Evolutionary conservation across 116 monocot genomes (phyloP).

Genomic region (Posidonia oceanica): DNA sequence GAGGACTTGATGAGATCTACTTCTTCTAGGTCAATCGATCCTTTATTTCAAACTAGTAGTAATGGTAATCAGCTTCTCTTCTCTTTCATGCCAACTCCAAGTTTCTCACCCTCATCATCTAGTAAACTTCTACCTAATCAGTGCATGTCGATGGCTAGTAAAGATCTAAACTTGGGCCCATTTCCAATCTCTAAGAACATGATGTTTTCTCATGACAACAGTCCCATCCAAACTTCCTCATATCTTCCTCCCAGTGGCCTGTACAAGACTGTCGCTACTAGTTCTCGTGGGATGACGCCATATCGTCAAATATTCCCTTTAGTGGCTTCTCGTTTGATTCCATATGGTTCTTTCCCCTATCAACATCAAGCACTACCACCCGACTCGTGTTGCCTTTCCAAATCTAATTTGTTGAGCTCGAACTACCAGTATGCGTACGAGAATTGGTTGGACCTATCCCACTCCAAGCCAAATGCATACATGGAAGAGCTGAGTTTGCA

Average conservation of each 20-base stretch:
- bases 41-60: too few relatives aligned
- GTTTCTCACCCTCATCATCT: too few relatives aligned
- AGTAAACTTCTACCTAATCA: too few relatives aligned
- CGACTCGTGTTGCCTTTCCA: neutral
- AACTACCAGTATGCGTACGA: constrained; percentile 6
- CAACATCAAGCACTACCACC: neutral
- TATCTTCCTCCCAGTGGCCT: neutral
- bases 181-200: neutral
- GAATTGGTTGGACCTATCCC: neutral
- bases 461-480: constrained; percentile 1
- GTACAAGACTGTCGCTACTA: neutral
- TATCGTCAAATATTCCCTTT: neutral
- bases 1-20: neutral
- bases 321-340: neutral
- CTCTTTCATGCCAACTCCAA: too few relatives aligned
- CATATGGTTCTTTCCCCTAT: too few relatives aligned
- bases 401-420: neutral
- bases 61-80: too few relatives aligned
- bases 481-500: constrained; percentile 1
- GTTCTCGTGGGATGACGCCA: neutral
- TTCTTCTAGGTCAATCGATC: neutral
- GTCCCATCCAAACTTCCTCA: neutral
- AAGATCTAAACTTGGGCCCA: neutral
- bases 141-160: too few relatives aligned
- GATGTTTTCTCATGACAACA: neutral